phyloP scores from a whole-genome alignment of 78 protist genomes.

The Neovahlkampfia damariscottae region DNA sequence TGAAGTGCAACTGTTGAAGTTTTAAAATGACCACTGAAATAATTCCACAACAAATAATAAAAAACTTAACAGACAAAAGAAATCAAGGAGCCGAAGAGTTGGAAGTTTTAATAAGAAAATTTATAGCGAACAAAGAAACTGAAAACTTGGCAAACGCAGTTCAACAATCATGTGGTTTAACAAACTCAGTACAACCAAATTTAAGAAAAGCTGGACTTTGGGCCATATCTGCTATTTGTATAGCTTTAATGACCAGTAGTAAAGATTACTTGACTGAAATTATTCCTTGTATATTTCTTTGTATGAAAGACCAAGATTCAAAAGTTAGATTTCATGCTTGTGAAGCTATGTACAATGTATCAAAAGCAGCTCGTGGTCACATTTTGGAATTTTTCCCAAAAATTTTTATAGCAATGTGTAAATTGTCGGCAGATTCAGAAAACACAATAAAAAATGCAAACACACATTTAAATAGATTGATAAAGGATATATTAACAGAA shows the following conservation, averaged over 20 bases:
- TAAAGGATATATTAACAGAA: conserved; percentile 84
- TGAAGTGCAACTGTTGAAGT: too few species aligned
- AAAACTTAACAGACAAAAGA: neutral
- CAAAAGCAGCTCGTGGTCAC: conserved; percentile 63
- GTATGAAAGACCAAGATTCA: neutral
- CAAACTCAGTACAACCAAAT: neutral
- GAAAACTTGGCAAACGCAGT: neutral
- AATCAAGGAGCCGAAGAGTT: neutral
- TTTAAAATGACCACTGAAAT: too few species aligned
- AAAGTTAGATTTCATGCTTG: conserved; percentile 87
- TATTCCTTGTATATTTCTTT: too few species aligned
- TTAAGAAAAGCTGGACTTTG: neutral
- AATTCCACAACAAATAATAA: too few species aligned
- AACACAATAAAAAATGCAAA: conserved; percentile 67
- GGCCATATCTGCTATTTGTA: neutral
- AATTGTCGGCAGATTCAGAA: conserved; percentile 79
- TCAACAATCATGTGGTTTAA: neutral
- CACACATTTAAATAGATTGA: conserved; percentile 71
- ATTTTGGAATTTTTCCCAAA: conserved; percentile 63
- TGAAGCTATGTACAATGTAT: conserved; percentile 86
- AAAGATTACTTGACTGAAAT: too few species aligned
- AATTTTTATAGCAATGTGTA: conserved; percentile 76
- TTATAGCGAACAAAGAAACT: neutral
- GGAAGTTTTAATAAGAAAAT: neutral
- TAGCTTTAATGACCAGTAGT: too few species aligned